Percentiles rank a stretch among this genome's conserved stretches.
phyloP scores from a whole-genome alignment of 805 yeast genomes.

The Tetrapisispora iriomotensis region DNA sequence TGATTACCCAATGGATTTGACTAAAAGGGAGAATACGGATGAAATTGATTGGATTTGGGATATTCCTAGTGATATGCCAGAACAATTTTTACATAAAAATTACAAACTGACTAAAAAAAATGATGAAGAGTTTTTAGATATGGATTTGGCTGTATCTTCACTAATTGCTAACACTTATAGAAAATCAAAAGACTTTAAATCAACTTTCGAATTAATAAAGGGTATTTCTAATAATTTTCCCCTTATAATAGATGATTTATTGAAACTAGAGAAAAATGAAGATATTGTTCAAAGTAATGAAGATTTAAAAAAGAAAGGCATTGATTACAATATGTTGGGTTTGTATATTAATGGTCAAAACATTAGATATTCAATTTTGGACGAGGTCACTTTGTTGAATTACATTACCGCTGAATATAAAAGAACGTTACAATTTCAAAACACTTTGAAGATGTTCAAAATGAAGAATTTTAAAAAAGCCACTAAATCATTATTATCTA shows the following conservation, averaged over 20 bases:
- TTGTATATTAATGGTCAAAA: conserved; percentile 27
- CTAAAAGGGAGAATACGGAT: conserved; percentile 25
- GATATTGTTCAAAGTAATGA: conserved; percentile 11
- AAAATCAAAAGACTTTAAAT: conserved; percentile 25
- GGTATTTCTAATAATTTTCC: conserved; percentile 35
- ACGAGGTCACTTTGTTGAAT: conserved; percentile 15
- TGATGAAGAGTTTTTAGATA: conserved; percentile 19
- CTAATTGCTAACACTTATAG: conserved; percentile 35
- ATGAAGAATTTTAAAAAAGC: conserved; percentile 14
- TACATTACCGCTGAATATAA: conserved; percentile 16
- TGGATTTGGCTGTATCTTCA: conserved; percentile 65
- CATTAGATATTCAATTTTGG: conserved; percentile 16
- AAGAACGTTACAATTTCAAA: conserved; percentile 8
- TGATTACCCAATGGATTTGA: conserved; percentile 24
- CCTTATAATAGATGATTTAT: conserved; percentile 15
- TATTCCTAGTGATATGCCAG: conserved; percentile 33
- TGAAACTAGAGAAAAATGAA: conserved; percentile 5
- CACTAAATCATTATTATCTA: conserved; percentile 14
- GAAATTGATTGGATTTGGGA: conserved; percentile 23
- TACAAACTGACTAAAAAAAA: conserved; percentile 13
- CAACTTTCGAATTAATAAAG: conserved; percentile 28
- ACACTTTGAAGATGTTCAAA: conserved; percentile 14
- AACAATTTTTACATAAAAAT: conserved; percentile 29
- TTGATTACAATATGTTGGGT: conserved; percentile 26
- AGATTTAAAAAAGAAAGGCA: conserved; percentile 15